Percentiles rank a stretch among this genome's conserved stretches.
Conservation (phyloP, 1,284 basidiomycete species). For the Malassezia caprae region DNA sequence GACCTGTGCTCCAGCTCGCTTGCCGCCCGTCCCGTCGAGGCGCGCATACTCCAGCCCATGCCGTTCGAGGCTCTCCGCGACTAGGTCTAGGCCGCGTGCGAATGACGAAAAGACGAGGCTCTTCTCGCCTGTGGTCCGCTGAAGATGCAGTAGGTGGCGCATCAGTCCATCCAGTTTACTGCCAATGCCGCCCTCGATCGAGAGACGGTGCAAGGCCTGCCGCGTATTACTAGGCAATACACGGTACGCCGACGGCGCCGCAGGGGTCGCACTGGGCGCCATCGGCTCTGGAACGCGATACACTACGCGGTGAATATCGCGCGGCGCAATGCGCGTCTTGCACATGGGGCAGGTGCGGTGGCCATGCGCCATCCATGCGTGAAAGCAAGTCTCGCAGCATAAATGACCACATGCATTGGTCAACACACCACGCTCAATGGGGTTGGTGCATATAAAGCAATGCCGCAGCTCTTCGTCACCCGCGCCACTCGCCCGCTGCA, state of each 20-base stretch:
- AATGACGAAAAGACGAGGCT: constrained; percentile 43
- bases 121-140: constrained; percentile 27
- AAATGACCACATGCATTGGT: constrained; percentile 38
- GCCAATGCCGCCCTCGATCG: constrained; percentile 29
- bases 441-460: constrained; percentile 40
- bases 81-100: constrained; percentile 35
- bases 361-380: constrained; percentile 32
- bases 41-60: constrained; percentile 31
- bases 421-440: constrained; percentile 33
- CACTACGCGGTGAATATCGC: constrained; percentile 36
- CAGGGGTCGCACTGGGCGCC: too few species aligned
- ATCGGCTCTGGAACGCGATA: constrained; percentile 15
- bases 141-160: constrained; percentile 29
- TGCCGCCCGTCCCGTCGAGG: constrained; percentile 26
- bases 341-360: constrained; percentile 36
- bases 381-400: constrained; percentile 39
- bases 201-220: constrained; percentile 14
- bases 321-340: constrained; percentile 27
- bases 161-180: constrained; percentile 40
- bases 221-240: constrained; percentile 21
- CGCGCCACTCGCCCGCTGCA: constrained; percentile 14
- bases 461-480: constrained; percentile 21
- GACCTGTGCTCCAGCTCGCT: constrained; percentile 17
- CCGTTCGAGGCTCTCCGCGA: constrained; percentile 31
- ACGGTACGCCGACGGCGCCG: constrained; percentile 10